Base-by-base conservation (phyloP, 2,329 filamentous ascomycete genomes). In the Boeremia exigua region DNA sequence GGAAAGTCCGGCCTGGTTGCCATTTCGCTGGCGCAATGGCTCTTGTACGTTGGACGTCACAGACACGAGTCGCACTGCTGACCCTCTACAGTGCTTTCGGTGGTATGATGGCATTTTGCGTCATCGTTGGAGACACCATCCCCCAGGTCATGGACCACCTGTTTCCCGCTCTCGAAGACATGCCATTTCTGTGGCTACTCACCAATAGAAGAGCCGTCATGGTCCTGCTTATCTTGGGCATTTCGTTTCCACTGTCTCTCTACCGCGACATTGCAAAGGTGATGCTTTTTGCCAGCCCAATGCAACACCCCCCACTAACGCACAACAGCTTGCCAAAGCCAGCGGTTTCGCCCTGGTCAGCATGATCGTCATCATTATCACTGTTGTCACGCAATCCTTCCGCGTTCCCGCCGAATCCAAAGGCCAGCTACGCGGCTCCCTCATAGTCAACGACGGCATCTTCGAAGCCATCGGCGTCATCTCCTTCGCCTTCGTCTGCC, bases 391-490 rank as follows among this genome's bases (percentile, higher is more conserved):
- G 0, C 92, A 99, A 79, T 90, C 92, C 3, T 82, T 88, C 52
- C 80, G 89, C 51, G 89, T 92, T 10, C 89, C 93, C 5, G 70
- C 82, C 23, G 88, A 92, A 48, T 82, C 86, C 14, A 85, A 87
- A 61, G 95, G 95, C 2, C 82, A 85, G 27, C 86, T 97, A 51
- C 84, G 82, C 59, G 85, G 84, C 52, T 84, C 88, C 14, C 77
- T 92, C 33, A 78, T 97, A n/a, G 82, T 98, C 65, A 96, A 96
- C 69, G 82, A 84, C 25, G 95, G 94, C 43, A 88, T 99, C 55
- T 96, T 98, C 70, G 93, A 98, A 76, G 94, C 95, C 19, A 92
- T 99, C 68, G 95, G 95, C 29, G 94, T 99, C 15, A 99, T 99
- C 66, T 98, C 95, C 4, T 99, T 99, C 75, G 85, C 87, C 29